Evolutionary conservation across 2,329 filamentous ascomycete genomes (phyloP), one percentile per base, ranked within the genome.

Genomic region (Corniculantispora saksenae): DNA sequence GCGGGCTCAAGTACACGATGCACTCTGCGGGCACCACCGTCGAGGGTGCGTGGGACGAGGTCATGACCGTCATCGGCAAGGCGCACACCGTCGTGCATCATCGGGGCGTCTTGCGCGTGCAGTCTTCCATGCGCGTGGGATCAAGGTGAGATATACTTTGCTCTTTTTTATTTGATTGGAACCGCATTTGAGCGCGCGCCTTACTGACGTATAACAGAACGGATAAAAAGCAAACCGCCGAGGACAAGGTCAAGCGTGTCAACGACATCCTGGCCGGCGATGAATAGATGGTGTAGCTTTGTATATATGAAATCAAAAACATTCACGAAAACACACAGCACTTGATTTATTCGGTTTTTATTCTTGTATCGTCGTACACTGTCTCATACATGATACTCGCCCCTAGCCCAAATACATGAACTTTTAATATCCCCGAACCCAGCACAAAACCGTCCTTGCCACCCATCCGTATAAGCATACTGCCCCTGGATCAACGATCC

Each of bases 11-110:
- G 69, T 94, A 94, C 75, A 89, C 86, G 55, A 95, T 98, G 92
- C 94, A 98, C 79, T 94, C 92, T 29, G 94, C 93, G 2, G 95
- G 94, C 15, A 97, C 94, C 0, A 98, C 94, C 0, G 86, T 98
- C 63, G 93, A 98, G 81, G 95, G 94, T 2, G 85, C 88, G 48
- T 98, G 95, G 94, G 91, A 96, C 69, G 87, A 91, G 38, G 93
- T 97, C 66, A 93, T 97, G 84, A 83, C 81, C 64, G 84, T 94
- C 32, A 91, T 97, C 70, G 93, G 93, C n/a, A 91, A 94, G 79
- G 92, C 91, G 3, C 93, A 97, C 79, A 84, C 85, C 0, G 81
- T 92, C 55, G 86, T 97, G 25, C 93, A 97, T 74, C 79, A 87
- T 66, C 85, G 87, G 66, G 93, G 93, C n/a, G 86, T 93, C 40